A percentile compares a stretch with the other conserved stretches of the same genome.
phyloP scores from a whole-genome alignment of 2,329 filamentous ascomycete genomes.

The Didymosphaeria variabile region DNA sequence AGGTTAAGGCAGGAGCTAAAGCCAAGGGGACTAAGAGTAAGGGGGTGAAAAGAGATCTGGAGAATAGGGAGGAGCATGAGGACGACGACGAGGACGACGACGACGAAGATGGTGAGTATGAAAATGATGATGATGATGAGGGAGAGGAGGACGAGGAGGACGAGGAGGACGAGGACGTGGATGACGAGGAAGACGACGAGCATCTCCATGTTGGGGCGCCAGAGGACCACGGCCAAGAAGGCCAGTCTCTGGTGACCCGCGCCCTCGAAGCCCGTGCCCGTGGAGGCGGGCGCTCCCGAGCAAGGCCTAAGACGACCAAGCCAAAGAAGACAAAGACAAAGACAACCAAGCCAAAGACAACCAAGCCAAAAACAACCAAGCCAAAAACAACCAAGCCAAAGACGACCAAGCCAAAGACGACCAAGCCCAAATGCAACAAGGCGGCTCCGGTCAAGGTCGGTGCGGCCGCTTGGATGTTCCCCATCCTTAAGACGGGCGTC shows the following conservation, averaged over 20 bases:
- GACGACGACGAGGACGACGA: background rate
- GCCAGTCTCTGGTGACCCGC: slow-evolving; percentile 2
- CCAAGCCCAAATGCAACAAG: background rate
- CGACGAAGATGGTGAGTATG: background rate
- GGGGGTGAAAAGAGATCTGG: background rate
- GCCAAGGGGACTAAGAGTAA: background rate
- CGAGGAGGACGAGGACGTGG: background rate
- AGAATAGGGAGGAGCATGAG: background rate
- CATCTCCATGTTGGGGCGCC: background rate
- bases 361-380: background rate
- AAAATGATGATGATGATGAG: no score
- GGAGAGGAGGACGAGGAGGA: background rate
- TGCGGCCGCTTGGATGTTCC: slow-evolving; percentile 11
- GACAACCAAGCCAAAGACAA: background rate
- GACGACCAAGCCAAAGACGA: background rate
- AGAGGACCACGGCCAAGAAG: slow-evolving; percentile 3
- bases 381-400: background rate
- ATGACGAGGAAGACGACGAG: background rate
- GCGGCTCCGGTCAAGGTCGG: slow-evolving; percentile 1
- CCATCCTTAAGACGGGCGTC: slow-evolving; percentile 10
- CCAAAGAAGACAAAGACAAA: background rate
- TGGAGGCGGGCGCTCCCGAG: slow-evolving; percentile 1
- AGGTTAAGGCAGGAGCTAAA: background rate
- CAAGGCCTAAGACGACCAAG: slow-evolving; percentile 2
- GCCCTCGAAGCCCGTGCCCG: slow-evolving; percentile 1